Evolutionary conservation across 768 basidiomycete genomes (phyloP), one percentile per base, ranked within the genome.

Genomic region (Mycena albidolilacea): DNA sequence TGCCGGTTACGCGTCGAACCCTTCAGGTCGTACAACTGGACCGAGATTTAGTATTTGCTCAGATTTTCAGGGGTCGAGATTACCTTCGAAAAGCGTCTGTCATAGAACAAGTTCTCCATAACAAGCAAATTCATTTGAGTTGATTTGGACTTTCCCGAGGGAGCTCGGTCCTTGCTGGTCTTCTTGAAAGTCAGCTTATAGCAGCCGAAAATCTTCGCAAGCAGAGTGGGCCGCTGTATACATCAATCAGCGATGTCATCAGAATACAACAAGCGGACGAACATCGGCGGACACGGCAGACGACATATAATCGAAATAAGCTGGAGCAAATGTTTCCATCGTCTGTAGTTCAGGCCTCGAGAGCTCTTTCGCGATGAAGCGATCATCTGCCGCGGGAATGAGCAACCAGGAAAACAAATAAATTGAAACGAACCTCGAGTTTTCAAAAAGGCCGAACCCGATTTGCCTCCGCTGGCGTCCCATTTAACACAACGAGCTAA

Each of bases 51-150:
- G 64, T 50, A 39, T 10, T 64, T 11, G 57, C 35, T 30, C 2
- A 19, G 90, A 3, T 55, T 90, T 90, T 85, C 88, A 19, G 6
- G 23, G 48, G 41, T 54, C 64, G 15, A 7, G 15, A 71, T 72
- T 77, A 95, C 96, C 88, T 93, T 95, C 4, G 93, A 91, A 78
- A 98, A 97, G 12, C 93, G 90, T 67, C 95, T 89, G 74, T 97
- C 95, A 81, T 98, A 97, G 80, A 98, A 98, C 11, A 97, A 85
- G 78, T 97, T 99, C 83, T 99, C 98, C 97, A 98, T 99, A 61
- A 99, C 95, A 46, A 99, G 84, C 23, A 99, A 86, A 78, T 98
- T 98, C 95, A 98, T 97, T 76, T 97, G 91, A 8, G 93, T 95
- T 2, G 92, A 89, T 79, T 95, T 95, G 7, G 91, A 89, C 82